phyloP scores from a whole-genome alignment of 1,284 basidiomycete species.

The Hymenochaete sp. region DNA sequence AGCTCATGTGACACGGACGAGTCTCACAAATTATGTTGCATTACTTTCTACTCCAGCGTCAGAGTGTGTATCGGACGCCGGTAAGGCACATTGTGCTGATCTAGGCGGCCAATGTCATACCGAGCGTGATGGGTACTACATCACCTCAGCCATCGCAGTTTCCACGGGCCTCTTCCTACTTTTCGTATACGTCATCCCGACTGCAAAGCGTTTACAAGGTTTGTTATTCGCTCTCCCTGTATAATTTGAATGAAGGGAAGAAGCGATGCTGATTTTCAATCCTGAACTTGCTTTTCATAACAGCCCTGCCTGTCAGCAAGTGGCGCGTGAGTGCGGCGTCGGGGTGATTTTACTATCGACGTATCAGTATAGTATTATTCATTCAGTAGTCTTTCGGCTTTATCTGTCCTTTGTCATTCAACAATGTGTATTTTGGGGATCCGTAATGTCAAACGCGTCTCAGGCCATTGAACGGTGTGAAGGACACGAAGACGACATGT shows the following conservation, averaged over 20 bases:
- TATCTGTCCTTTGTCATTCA: no score
- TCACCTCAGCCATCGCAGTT: conserved; percentile 76
- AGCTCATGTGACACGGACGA: neutral
- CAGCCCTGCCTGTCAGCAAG: conserved; percentile 29
- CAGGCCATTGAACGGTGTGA: no score
- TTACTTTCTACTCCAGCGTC: conserved; percentile 42
- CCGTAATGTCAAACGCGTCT: no score
- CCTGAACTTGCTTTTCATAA: conserved; percentile 7
- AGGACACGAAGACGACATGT: no score
- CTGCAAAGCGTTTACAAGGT: conserved; percentile 81
- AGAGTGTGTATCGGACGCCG: conserved; percentile 87
- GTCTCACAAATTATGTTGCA: neutral
- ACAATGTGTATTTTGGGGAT: no score
- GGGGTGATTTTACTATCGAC: no score
- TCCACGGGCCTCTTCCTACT: conserved; percentile 66
- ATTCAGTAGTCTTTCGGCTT: no score
- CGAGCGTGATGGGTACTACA: conserved; percentile 89
- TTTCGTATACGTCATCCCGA: conserved; percentile 75
- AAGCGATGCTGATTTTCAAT: neutral
- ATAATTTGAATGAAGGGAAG: no score
- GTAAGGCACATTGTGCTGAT: conserved; percentile 71
- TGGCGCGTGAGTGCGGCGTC: conserved; percentile 41
- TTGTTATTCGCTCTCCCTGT: conserved; percentile 24
- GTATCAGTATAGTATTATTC: no score
- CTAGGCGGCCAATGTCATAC: conserved; percentile 77